A percentile compares a stretch with the other conserved stretches of the same genome.
phyloP scores from a whole-genome alignment of 2,329 filamentous ascomycete species.

The Cladophialophora bantiana region DNA sequence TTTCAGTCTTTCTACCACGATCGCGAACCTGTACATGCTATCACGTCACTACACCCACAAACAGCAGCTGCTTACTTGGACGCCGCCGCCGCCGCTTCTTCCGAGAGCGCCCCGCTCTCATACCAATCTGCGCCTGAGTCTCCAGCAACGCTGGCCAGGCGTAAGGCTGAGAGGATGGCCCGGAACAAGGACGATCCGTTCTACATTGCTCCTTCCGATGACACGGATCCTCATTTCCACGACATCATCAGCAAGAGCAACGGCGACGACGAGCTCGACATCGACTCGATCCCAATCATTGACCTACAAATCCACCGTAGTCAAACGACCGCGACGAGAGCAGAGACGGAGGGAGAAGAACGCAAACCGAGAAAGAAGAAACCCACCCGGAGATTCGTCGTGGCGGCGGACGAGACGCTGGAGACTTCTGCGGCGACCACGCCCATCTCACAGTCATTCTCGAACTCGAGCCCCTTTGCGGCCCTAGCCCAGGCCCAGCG shows the following conservation, averaged over 20 bases:
- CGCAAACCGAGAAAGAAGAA: constrained; percentile 45
- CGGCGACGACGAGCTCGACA: constrained; percentile 83
- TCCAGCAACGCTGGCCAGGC: constrained; percentile 73
- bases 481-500: constrained; percentile 24
- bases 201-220: constrained; percentile 74
- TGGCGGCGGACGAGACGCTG: constrained; percentile 77
- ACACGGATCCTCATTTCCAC: constrained; percentile 77
- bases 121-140: constrained; percentile 65
- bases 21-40: constrained; percentile 40
- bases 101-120: constrained; percentile 41
- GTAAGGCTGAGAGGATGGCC: constrained; percentile 78
- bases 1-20: constrained; percentile 54
- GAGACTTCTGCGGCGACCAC: constrained; percentile 42
- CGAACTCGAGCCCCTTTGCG: constrained; percentile 28
- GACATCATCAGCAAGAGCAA: constrained; percentile 52
- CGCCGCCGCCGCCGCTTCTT: constrained; percentile 17
- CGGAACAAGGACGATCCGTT: constrained; percentile 93
- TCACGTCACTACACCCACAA: constrained; percentile 34
- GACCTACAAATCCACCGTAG: constrained; percentile 77
- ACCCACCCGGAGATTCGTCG: constrained; percentile 66
- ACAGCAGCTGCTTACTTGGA: constrained; percentile 23
- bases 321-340: constrained; percentile 37
- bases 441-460: constrained; percentile 51
- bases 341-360: constrained; percentile 15
- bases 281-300: constrained; percentile 96